phyloP scores from a whole-genome alignment of 352 stramenopile species.

The Phytophthora hybrid region DNA sequence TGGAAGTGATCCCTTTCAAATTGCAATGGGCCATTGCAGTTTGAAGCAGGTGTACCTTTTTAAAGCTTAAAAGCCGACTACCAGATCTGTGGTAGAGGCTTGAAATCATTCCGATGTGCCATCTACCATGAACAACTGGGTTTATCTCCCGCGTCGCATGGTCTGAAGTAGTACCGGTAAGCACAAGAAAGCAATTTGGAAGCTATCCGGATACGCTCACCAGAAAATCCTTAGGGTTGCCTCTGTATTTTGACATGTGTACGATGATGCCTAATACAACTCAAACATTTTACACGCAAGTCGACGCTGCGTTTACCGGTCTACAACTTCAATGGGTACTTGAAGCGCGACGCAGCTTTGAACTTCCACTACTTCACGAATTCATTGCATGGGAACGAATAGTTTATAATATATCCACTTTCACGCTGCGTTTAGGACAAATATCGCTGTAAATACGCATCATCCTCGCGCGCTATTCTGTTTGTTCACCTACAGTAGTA shows the following conservation, averaged over 20 bases:
- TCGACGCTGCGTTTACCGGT: background rate
- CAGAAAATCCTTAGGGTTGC: background rate
- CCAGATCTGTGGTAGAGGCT: conserved; percentile 13
- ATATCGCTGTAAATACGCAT: conserved; percentile 10
- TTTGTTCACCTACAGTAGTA: conserved; percentile 15
- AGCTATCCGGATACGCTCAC: background rate
- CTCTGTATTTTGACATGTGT: too few species aligned
- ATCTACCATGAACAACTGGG: conserved; percentile 5
- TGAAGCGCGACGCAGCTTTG: background rate
- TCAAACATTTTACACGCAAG: background rate
- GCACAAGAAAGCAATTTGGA: background rate
- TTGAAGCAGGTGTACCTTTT: background rate
- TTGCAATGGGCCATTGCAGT: background rate
- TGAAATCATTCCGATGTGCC: conserved; percentile 6
- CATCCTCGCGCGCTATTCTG: background rate
- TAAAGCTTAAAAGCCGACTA: conserved; percentile 8
- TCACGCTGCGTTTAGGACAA: background rate
- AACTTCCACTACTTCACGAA: background rate
- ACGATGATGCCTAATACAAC: too few species aligned
- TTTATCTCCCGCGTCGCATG: conserved; percentile 8
- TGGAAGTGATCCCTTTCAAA: conserved; percentile 2
- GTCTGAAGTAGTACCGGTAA: conserved; percentile 12
- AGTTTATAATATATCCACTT: conserved; percentile 31
- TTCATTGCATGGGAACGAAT: background rate
- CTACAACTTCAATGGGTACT: background rate